These are phyloP conservation scores for Nitzschia sp. DNA, from an alignment of 108 stramenopile genomes.

Conservation along the genomic window DNA sequence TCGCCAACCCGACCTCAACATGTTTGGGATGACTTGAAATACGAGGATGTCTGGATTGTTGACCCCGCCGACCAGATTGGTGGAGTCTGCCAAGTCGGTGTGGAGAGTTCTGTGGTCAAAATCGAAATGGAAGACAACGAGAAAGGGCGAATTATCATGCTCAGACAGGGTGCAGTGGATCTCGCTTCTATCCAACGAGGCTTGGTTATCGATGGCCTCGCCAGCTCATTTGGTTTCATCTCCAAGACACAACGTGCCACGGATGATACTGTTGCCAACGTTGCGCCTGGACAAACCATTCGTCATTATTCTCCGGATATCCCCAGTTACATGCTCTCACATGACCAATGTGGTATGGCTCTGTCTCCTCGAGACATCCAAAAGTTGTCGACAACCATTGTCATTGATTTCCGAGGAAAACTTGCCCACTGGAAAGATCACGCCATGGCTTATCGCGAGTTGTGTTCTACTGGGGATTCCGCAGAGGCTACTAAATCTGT, in stretches of 20 bases:
- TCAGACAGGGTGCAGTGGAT: slow-evolving; percentile 81
- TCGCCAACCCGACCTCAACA: slow-evolving; percentile 91
- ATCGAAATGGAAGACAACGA: slow-evolving; percentile 45
- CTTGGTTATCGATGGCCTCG: slow-evolving; percentile 44
- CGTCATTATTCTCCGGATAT: slow-evolving; percentile 96
- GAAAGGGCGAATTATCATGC: slow-evolving; percentile 51
- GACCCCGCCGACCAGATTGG: slow-evolving; percentile 41
- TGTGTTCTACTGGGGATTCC: slow-evolving; percentile 61
- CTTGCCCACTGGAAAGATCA: slow-evolving; percentile 48
- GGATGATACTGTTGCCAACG: slow-evolving; percentile 55
- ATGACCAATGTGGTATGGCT: slow-evolving; percentile 10
- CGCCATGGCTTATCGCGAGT: slow-evolving; percentile 78
- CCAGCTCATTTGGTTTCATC: slow-evolving; percentile 39
- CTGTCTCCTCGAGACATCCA: slow-evolving; percentile 33
- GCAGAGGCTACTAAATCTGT: slow-evolving; percentile 63
- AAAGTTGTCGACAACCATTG: slow-evolving; percentile 49
- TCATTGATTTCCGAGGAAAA: slow-evolving; percentile 83
- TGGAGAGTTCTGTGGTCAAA: slow-evolving; percentile 85
- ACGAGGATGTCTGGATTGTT: slow-evolving; percentile 82
- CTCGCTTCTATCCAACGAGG: slow-evolving; percentile 44
- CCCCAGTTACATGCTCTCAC: slow-evolving; percentile 71
- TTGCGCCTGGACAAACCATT: slow-evolving; percentile 91
- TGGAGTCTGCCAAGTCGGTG: slow-evolving; percentile 63
- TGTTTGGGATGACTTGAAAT: slow-evolving; percentile 91
- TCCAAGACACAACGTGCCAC: slow-evolving; percentile 37